Evolutionary conservation across 2,329 filamentous ascomycete species (phyloP), one percentile per base, ranked within the genome.

Genomic region (Calycina marina): DNA sequence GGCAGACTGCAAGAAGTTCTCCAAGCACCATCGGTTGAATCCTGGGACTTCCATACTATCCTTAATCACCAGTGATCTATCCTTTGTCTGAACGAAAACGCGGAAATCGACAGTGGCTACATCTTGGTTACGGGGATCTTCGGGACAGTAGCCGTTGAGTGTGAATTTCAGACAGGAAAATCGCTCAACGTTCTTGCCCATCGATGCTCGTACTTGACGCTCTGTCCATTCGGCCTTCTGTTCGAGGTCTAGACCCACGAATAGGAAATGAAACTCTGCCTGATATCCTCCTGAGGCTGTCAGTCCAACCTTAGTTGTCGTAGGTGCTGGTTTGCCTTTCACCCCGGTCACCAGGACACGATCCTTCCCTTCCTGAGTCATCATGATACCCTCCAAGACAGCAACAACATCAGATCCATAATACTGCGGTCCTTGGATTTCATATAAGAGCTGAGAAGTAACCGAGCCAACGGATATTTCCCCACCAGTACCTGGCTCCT

Each of bases 381-480:
- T 67, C 34, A 55, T 59, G 25, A 71, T 52, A 14, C 60, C 54
- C 32, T 60, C 53, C 11, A 55, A 38, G 26, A 40, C 39, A 9
- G 51, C 52, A 1, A 49, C 51, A 3, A 55, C 53, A 38, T 55
- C 52, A 6, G 45, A 50, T 34, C 45, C 45, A 39, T 46, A 55
- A 37, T 57, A 56, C 15, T 44, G 41, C 3, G 51, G 52, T 4
- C 56, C 56, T 38, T 56, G 54, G 24, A 58, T 56, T 44, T 58
- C 54, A 36, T 58, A 58, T 1, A 57, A 37, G 8, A 58, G 43
- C 40, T 58, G 56, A 2, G 60, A 62, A 0, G 60, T 58, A 35
- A 65, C 63, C 0, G 66, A 70, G 30, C 68, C 60, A 6, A 63
- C 58, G 1, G 56, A 59, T 15, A 63, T 56, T 4, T 52, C 44